Evolutionary conservation across 148 eudicot species (phyloP).

Genomic region (Chenopodium album): DNA sequence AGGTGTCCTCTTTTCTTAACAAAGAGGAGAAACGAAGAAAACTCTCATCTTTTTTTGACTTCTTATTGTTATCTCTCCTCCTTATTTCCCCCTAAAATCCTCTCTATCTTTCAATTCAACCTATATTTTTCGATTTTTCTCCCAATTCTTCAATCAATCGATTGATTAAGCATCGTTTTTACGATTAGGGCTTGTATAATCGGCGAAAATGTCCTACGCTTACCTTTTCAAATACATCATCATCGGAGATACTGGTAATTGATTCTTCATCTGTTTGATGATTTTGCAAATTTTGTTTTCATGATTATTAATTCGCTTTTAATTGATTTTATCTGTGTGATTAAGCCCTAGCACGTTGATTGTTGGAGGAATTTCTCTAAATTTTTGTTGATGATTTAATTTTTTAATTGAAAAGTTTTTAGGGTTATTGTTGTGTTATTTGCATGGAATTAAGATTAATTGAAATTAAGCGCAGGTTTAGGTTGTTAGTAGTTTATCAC

Average conservation of each 20-base stretch:
- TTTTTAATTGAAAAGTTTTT: background rate
- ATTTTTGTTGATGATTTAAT: no score
- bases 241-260: slow-evolving; percentile 82
- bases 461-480: background rate
- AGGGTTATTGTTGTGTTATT: background rate
- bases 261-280: background rate
- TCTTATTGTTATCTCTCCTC: background rate
- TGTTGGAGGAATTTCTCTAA: no score
- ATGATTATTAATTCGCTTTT: no score
- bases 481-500: background rate
- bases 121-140: no score
- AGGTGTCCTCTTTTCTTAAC: background rate
- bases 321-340: no score
- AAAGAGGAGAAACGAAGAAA: background rate
- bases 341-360: background rate
- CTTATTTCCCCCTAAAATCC: background rate
- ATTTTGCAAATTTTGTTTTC: no score
- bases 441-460: background rate
- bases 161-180: background rate
- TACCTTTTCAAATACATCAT: slow-evolving; percentile 90
- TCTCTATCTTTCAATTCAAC: background rate
- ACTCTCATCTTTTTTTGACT: slow-evolving; percentile 3
- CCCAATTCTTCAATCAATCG: background rate
- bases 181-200: background rate
- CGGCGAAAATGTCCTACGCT: slow-evolving; percentile 64